A percentile compares a stretch with the other conserved stretches of the same genome.
Conservation (phyloP, 805 yeast genomes). For the Pichia scutulata region DNA sequence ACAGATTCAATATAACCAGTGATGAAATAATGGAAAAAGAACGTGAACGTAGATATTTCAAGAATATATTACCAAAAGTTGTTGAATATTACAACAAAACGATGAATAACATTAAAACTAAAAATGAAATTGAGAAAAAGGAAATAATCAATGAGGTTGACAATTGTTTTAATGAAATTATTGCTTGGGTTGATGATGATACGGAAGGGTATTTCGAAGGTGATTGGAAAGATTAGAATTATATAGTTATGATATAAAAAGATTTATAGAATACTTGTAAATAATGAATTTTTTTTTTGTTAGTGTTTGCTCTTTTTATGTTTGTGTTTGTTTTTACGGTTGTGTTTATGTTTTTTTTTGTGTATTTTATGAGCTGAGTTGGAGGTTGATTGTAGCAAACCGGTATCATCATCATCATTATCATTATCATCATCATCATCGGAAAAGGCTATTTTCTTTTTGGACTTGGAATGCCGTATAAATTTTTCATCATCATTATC, state of each 20-base stretch:
- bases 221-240: constrained; percentile 2
- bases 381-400: not conserved
- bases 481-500: constrained; percentile 3
- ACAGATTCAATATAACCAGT: not conserved
- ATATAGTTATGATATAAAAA: not conserved
- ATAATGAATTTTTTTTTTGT: not conserved
- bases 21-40: not conserved
- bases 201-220: constrained; percentile 6
- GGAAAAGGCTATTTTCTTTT: not conserved
- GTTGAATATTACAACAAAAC: constrained; percentile 12
- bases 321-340: not conserved
- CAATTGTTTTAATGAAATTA: constrained; percentile 5
- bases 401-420: not conserved
- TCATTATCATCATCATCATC: constrained; percentile 5
- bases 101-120: constrained; percentile 8
- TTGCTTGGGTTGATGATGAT: constrained; percentile 17
- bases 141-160: constrained; percentile 9
- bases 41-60: not conserved
- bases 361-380: not conserved
- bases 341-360: constrained; percentile 1
- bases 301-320: not conserved
- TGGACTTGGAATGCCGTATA: not conserved
- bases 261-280: not conserved
- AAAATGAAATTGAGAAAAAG: constrained; percentile 1
- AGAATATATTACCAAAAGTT: constrained; percentile 12